A percentile compares a stretch with the other conserved stretches of the same genome.
Evolutionary conservation across 805 yeast species (phyloP).

Genomic region (Barnettozyma sp.): DNA sequence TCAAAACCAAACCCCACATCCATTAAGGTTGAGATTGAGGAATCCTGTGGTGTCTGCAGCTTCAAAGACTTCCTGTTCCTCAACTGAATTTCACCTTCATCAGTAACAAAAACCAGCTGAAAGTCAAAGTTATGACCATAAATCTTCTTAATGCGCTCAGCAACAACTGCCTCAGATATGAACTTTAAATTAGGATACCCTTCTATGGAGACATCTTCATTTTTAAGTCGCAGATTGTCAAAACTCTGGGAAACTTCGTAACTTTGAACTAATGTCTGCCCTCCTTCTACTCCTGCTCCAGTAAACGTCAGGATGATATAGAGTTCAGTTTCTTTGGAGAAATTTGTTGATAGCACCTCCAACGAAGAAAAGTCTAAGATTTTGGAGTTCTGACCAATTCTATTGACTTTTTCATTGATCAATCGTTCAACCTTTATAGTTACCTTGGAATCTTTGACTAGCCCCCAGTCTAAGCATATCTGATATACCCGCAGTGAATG

Average conservation of each 20-base stretch:
- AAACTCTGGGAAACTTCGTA: conserved; percentile 20
- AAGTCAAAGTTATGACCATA: conserved; percentile 34
- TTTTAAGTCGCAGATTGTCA: conserved; percentile 18
- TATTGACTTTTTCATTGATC: conserved; percentile 22
- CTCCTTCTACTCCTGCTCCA: conserved; percentile 18
- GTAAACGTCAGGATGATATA: conserved; percentile 41
- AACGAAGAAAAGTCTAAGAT: conserved; percentile 29
- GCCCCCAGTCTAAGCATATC: conserved; percentile 50
- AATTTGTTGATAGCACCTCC: conserved; percentile 40
- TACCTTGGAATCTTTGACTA: conserved; percentile 30
- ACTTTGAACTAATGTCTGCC: conserved; percentile 19
- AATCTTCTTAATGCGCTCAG: conserved; percentile 27
- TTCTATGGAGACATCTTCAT: conserved; percentile 15
- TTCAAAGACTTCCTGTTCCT: conserved; percentile 34
- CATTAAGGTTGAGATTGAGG: conserved; percentile 34
- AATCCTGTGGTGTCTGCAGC: conserved; percentile 24
- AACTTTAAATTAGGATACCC: conserved; percentile 20
- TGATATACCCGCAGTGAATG: conserved; percentile 35
- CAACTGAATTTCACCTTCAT: conserved; percentile 40
- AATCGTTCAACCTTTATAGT: conserved; percentile 30
- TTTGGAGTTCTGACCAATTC: conserved; percentile 24
- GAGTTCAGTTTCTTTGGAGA: conserved; percentile 33
- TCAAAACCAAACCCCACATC: conserved; percentile 53
- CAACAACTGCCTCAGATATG: conserved; percentile 15
- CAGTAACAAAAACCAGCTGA: conserved; percentile 33